Evolutionary conservation across 129 eudicot genomes (phyloP), one percentile per base, ranked within the genome.

Genomic region (Oenanthe sinensis): DNA sequence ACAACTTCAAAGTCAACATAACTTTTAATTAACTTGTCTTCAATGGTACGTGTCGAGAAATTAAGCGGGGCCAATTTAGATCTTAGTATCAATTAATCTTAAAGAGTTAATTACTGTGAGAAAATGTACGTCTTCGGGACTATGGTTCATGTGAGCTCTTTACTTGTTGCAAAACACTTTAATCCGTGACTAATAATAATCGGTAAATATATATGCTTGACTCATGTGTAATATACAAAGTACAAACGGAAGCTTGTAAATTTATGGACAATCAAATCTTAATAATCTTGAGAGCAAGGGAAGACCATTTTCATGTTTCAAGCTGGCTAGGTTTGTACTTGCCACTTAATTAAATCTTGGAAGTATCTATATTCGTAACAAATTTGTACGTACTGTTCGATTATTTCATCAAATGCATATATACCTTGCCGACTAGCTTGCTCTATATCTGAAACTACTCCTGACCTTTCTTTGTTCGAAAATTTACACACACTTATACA

Each of bases 1-100:
- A 33, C 36, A 0, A 13, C 1, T 73, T 73, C n/a, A 44, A 55
- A 71, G 75, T 58, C 81, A 77, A 81, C 83, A 83, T 80, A 83
- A 78, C 70, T 83, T 30, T 30, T 30, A 69, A 30, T 30, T 30
- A 67, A 60, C 15, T 60, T 8, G 30, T 60, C 36, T 60, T 52
- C 6, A 52, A 52, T 52, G 6, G 24, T n/a, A n/a, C n/a, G n/a
- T 48, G 52, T 11, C 4, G 9, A 19, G n/a, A 52, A 19, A 52
- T 52, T 19, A 52, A 52, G 60, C 17, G 2, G 60, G 55, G n/a
- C 75, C 40, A 54, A 15, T n/a, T 58, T 6, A 81, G 83, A 78
- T 73, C 15, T 62, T 69, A 42, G 22, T 74, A 65, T 78, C 75
- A 9, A 55, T 39, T 39, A 39, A 39, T 39, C 5, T 39, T 39